phyloP scores from a whole-genome alignment of 2,329 filamentous ascomycete genomes.

The Monilinia fructigena region DNA sequence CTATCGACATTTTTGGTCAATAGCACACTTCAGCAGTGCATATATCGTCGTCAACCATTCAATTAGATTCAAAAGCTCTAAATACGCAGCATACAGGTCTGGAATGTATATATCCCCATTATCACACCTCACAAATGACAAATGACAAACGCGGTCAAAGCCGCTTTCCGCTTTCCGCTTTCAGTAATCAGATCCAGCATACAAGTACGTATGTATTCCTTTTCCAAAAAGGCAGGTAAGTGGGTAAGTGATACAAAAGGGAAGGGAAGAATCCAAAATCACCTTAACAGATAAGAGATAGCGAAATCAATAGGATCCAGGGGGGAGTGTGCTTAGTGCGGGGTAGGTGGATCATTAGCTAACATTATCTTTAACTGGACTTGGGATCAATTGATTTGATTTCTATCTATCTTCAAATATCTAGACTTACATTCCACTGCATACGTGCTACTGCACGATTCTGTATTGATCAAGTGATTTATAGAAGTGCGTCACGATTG shows the following conservation, averaged over 20 bases:
- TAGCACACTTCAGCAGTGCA: background rate
- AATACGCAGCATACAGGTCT: background rate
- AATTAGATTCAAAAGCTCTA: background rate
- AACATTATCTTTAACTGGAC: background rate
- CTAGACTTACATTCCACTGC: slow-evolving; percentile 6
- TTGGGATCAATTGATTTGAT: no score
- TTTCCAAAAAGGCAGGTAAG: slow-evolving; percentile 11
- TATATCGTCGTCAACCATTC: background rate
- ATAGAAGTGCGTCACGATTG: background rate
- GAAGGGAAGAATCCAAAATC: no score
- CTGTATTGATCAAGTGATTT: slow-evolving; percentile 6
- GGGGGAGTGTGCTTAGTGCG: slow-evolving; percentile 10
- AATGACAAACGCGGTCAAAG: slow-evolving; percentile 14
- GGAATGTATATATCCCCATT: background rate
- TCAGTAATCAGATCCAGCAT: background rate
- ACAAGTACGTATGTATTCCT: no score
- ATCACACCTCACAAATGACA: background rate
- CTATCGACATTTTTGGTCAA: slow-evolving; percentile 11
- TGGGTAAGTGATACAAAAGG: slow-evolving; percentile 3
- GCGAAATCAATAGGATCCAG: background rate
- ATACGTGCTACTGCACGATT: background rate
- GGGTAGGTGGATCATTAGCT: slow-evolving; percentile 15
- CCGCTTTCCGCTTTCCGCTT: slow-evolving; percentile 16
- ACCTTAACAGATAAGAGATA: slow-evolving; percentile 2
- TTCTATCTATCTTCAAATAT: background rate